Conservation (phyloP, 2,329 filamentous ascomycete species). For the Penicillium rolfsii region DNA sequence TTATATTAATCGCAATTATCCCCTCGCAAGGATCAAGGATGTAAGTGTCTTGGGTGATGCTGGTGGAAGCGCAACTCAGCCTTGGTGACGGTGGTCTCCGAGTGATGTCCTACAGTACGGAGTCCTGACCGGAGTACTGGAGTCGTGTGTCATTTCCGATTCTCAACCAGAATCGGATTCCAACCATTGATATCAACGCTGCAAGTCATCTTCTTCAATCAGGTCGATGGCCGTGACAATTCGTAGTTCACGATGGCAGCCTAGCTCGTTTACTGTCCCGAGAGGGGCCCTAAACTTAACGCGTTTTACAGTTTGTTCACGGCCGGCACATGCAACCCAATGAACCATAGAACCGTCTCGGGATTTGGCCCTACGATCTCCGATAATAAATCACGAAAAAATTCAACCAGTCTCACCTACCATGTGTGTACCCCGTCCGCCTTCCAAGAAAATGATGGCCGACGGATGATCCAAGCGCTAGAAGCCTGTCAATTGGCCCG, state of each 20-base stretch:
- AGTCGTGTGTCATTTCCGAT: not conserved
- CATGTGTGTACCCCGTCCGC: not conserved
- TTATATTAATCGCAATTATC: slow-evolving; percentile 18
- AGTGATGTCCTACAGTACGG: not conserved
- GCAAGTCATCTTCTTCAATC: not conserved
- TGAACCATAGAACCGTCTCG: slow-evolving; percentile 8
- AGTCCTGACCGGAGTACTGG: not conserved
- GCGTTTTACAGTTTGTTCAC: slow-evolving; percentile 4
- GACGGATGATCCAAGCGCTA: not conserved
- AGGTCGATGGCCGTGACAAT: not conserved
- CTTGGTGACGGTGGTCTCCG: not conserved
- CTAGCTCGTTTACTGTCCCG: not conserved
- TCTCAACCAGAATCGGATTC: not conserved
- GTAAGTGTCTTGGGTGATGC: not conserved
- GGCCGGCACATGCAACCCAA: slow-evolving; percentile 14
- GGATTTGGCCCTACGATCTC: slow-evolving; percentile 9
- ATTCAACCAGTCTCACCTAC: not conserved
- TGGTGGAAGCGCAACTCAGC: not conserved
- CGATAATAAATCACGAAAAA: not conserved
- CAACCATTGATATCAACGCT: not conserved
- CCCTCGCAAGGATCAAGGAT: not conserved
- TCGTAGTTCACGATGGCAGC: not conserved
- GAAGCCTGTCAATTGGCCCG: not conserved
- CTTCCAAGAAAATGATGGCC: not conserved
- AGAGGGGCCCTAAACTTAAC: not conserved